Conservation (phyloP, 108 stramenopile genomes). For the Conticribra weissflogii region DNA sequence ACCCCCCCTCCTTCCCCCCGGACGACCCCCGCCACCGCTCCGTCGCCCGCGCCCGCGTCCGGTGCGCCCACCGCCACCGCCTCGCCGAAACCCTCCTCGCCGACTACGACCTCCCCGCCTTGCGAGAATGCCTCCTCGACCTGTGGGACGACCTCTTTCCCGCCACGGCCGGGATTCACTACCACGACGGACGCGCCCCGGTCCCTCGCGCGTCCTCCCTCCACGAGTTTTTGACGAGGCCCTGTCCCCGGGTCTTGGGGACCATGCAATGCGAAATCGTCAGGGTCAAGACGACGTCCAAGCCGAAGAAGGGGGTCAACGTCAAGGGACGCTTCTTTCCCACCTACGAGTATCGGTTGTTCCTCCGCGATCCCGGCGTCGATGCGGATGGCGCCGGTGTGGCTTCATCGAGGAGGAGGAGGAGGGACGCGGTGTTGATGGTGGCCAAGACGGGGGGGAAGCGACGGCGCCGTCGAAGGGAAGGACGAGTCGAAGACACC, state of each 20-base stretch:
- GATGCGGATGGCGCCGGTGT: too few species aligned
- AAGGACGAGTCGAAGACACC: too few species aligned
- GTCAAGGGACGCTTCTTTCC: constrained; percentile 78
- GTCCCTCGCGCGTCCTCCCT: constrained; percentile 71
- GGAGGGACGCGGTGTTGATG: constrained; percentile 74
- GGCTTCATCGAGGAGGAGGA: too few species aligned
- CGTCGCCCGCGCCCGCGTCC: background rate
- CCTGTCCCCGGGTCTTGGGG: constrained; percentile 81
- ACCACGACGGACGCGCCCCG: constrained; percentile 70
- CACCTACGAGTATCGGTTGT: constrained; percentile 83
- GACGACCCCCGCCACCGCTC: background rate
- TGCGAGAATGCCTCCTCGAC: constrained; percentile 78
- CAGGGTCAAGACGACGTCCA: constrained; percentile 62
- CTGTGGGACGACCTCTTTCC: constrained; percentile 88
- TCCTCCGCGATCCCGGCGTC: constrained; percentile 72
- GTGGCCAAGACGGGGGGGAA: constrained; percentile 80
- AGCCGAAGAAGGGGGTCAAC: constrained; percentile 59
- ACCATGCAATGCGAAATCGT: constrained; percentile 87
- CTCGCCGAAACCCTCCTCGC: constrained; percentile 39
- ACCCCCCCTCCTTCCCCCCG: background rate
- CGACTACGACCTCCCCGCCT: constrained; percentile 42
- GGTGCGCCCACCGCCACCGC: constrained; percentile 55
- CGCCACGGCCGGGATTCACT: constrained; percentile 61
- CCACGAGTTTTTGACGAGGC: constrained; percentile 71
- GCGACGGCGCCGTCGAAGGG: too few species aligned